These are phyloP conservation scores for Neurospora pannonica DNA, from an alignment of 495 filamentous ascomycete species.

Conservation along the genomic window DNA sequence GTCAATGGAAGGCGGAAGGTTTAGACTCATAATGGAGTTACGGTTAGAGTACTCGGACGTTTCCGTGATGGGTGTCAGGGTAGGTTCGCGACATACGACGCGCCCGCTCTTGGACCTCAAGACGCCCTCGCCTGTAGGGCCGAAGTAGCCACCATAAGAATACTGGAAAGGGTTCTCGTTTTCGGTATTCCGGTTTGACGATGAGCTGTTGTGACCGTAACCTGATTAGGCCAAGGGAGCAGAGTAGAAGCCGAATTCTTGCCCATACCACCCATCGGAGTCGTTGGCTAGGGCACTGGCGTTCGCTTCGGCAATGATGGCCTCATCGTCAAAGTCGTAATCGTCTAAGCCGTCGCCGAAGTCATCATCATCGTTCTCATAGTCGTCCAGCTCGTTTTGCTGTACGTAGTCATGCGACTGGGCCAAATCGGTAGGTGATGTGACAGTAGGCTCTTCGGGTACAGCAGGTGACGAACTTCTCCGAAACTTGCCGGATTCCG, in stretches of 20 bases:
- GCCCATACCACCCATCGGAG: slow-evolving; percentile 85
- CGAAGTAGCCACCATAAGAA: slow-evolving; percentile 86
- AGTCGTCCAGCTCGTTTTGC: slow-evolving; percentile 27
- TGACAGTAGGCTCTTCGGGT: slow-evolving; percentile 38
- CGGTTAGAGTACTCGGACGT: slow-evolving; percentile 91
- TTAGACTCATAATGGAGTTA: slow-evolving; percentile 74
- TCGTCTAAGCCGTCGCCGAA: slow-evolving; percentile 43
- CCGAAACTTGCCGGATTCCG: slow-evolving; percentile 58
- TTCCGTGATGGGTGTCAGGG: slow-evolving; percentile 92
- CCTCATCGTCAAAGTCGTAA: slow-evolving; percentile 65
- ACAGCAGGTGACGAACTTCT: slow-evolving; percentile 47
- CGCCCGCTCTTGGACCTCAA: slow-evolving; percentile 59
- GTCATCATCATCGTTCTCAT: slow-evolving; percentile 27
- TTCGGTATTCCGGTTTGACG: slow-evolving; percentile 6
- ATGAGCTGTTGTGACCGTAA: slow-evolving; percentile 9
- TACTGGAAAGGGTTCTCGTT: slow-evolving; percentile 42
- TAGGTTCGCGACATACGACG: slow-evolving; percentile 71
- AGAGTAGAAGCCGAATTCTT: slow-evolving; percentile 97
- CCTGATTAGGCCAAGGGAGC: slow-evolving; percentile 36
- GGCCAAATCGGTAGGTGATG: slow-evolving; percentile 31
- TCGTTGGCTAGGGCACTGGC: slow-evolving; percentile 88
- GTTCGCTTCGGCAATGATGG: slow-evolving; percentile 90
- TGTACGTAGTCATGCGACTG: slow-evolving; percentile 13
- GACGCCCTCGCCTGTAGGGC: slow-evolving; percentile 48
- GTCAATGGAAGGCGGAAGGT: slow-evolving; percentile 42